Conservation (phyloP, 1,284 basidiomycete species). For the Earliella scabrosa region DNA sequence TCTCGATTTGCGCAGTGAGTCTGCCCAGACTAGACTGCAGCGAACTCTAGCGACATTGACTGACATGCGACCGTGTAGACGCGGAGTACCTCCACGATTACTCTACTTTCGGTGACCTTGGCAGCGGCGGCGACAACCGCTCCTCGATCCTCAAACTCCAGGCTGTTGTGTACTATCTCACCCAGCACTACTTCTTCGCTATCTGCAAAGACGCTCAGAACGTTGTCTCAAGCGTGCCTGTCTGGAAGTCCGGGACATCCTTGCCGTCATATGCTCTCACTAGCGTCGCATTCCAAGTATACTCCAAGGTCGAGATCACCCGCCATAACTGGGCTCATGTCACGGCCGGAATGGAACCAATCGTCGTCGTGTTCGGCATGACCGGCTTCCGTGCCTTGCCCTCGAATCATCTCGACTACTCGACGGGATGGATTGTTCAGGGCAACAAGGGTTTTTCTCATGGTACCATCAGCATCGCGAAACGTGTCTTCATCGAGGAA, state of each 20-base stretch:
- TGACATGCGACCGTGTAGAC: slow-evolving; percentile 12
- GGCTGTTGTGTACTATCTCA: slow-evolving; percentile 35
- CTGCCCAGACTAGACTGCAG: not conserved
- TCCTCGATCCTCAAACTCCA: slow-evolving; percentile 32
- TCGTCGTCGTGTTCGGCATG: slow-evolving; percentile 37
- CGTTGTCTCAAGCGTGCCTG: slow-evolving; percentile 37
- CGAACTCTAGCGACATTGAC: not conserved
- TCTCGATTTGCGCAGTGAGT: slow-evolving; percentile 36
- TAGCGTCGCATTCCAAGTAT: slow-evolving; percentile 34
- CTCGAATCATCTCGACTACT: slow-evolving; percentile 25
- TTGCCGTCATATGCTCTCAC: slow-evolving; percentile 34
- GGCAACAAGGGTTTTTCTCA: slow-evolving; percentile 29
- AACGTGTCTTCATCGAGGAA: slow-evolving; percentile 35
- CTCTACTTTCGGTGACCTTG: slow-evolving; percentile 32
- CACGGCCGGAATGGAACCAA: slow-evolving; percentile 24
- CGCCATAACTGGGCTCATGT: slow-evolving; percentile 29
- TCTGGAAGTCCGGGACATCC: slow-evolving; percentile 26
- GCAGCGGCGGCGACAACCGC: slow-evolving; percentile 25
- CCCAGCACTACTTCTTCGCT: slow-evolving; percentile 34
- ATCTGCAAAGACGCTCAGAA: slow-evolving; percentile 31
- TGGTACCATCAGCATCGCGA: slow-evolving; percentile 35
- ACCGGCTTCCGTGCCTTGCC: slow-evolving; percentile 29
- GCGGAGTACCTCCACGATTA: slow-evolving; percentile 36
- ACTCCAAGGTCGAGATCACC: slow-evolving; percentile 26
- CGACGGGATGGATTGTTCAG: slow-evolving; percentile 31